phyloP scores from a whole-genome alignment of 805 yeast species.

The Pichia heedii region DNA sequence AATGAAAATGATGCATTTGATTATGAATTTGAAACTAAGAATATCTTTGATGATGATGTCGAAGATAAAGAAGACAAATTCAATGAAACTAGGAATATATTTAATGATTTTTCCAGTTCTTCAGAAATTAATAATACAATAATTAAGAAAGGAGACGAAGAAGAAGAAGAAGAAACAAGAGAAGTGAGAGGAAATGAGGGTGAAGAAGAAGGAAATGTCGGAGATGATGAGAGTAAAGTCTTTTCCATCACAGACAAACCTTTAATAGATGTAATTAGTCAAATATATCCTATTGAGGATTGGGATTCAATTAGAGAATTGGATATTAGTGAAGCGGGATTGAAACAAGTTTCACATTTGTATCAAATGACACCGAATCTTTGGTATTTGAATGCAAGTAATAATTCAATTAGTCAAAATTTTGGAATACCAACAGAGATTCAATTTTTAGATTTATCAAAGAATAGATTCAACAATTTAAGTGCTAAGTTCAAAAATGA shows the following conservation, averaged over 20 bases:
- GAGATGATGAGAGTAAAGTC: background rate
- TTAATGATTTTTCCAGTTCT: background rate
- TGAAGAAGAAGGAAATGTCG: background rate
- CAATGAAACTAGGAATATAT: background rate
- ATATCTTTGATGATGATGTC: background rate
- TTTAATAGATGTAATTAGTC: constrained; percentile 39
- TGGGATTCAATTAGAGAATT: constrained; percentile 37
- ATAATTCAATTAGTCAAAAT: constrained; percentile 33
- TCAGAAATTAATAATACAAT: background rate
- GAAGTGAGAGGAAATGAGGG: background rate
- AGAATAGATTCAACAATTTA: constrained; percentile 32
- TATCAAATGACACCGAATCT: constrained; percentile 37
- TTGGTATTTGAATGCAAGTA: constrained; percentile 30
- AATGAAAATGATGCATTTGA: background rate
- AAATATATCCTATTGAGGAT: constrained; percentile 29
- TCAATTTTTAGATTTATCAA: constrained; percentile 31
- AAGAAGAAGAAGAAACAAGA: background rate
- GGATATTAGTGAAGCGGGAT: constrained; percentile 25
- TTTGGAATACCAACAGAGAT: constrained; percentile 37
- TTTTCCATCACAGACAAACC: constrained; percentile 38
- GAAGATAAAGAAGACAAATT: background rate
- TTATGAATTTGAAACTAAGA: background rate
- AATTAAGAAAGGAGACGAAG: background rate
- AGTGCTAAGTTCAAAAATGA: constrained; percentile 29
- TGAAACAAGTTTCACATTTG: constrained; percentile 37